A percentile compares a stretch with the other conserved stretches of the same genome.
Conservation (phyloP, 345 rosid genomes). For the Salix suchowensis region DNA sequence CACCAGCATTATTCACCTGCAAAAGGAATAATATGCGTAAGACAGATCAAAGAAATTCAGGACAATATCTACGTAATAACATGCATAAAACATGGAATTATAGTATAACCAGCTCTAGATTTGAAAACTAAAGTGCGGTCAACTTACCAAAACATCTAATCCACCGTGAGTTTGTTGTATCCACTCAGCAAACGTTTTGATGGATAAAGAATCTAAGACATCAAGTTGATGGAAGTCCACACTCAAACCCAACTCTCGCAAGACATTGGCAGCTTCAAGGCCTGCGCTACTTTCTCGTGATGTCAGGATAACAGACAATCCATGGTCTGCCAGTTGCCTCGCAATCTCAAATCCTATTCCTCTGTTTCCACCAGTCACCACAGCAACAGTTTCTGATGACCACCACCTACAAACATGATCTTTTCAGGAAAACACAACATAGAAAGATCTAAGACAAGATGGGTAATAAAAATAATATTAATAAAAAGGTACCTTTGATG, state of each 20-base stretch:
- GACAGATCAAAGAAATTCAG: constrained; percentile 8
- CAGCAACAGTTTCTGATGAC: constrained; percentile 78
- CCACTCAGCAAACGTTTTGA: constrained; percentile 59
- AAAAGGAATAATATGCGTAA: constrained; percentile 6
- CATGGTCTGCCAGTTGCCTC: constrained; percentile 83
- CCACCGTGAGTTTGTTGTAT: constrained; percentile 55
- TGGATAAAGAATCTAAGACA: constrained; percentile 53
- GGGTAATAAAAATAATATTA: not conserved
- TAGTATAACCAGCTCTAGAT: not conserved
- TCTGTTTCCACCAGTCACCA: constrained; percentile 87
- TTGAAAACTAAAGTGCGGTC: not conserved
- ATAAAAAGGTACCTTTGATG: constrained; percentile 60
- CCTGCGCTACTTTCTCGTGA: constrained; percentile 74
- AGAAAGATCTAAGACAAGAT: not conserved
- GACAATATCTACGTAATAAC: not conserved
- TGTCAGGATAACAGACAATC: constrained; percentile 69
- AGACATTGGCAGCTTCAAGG: constrained; percentile 67
- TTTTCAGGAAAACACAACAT: too few relatives aligned
- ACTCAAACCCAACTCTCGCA: constrained; percentile 76
- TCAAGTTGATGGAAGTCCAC: constrained; percentile 81
- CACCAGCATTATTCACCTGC: constrained; percentile 96
- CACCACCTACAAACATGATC: constrained; percentile 63
- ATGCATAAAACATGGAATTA: not conserved
- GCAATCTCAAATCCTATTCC: constrained; percentile 93
- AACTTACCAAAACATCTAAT: constrained; percentile 67